A percentile compares a stretch with the other conserved stretches of the same genome.
Evolutionary conservation across 2,329 filamentous ascomycete species (phyloP).

Genomic region (Cladophialophora yegresii): DNA sequence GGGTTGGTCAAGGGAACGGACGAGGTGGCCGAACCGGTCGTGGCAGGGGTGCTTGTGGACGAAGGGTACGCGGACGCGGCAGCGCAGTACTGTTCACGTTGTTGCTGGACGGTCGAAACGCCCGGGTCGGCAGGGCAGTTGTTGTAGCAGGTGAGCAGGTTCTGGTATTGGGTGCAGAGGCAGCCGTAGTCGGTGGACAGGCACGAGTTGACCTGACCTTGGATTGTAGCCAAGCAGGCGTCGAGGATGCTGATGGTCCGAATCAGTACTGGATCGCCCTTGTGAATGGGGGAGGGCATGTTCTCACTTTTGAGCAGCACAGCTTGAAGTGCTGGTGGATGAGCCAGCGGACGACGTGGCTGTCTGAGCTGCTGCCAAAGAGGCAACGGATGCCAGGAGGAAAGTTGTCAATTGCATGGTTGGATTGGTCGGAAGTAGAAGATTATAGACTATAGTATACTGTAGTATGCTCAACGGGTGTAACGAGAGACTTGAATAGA

Average conservation of each 20-base stretch:
- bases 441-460: slow-evolving; percentile 59
- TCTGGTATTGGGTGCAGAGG: slow-evolving; percentile 58
- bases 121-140: slow-evolving; percentile 59
- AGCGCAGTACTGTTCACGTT: slow-evolving; percentile 45
- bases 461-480: slow-evolving; percentile 50
- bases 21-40: slow-evolving; percentile 26
- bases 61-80: slow-evolving; percentile 46
- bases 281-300: background rate
- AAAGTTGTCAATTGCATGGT: slow-evolving; percentile 56
- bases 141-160: slow-evolving; percentile 63
- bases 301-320: slow-evolving; percentile 37
- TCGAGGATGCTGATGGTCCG: slow-evolving; percentile 51
- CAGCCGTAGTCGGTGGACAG: slow-evolving; percentile 56
- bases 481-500: slow-evolving; percentile 67
- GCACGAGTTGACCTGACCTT: slow-evolving; percentile 50
- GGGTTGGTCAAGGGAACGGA: background rate
- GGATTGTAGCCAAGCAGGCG: slow-evolving; percentile 49
- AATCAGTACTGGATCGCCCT: background rate
- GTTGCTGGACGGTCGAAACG: slow-evolving; percentile 41
- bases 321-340: slow-evolving; percentile 27
- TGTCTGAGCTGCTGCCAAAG: slow-evolving; percentile 37
- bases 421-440: slow-evolving; percentile 61
- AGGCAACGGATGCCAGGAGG: slow-evolving; percentile 38
- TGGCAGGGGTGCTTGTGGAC: slow-evolving; percentile 24
- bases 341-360: slow-evolving; percentile 27